phyloP scores from a whole-genome alignment of 371 early-diverging fungal genomes.

The Mortierella sp. region DNA sequence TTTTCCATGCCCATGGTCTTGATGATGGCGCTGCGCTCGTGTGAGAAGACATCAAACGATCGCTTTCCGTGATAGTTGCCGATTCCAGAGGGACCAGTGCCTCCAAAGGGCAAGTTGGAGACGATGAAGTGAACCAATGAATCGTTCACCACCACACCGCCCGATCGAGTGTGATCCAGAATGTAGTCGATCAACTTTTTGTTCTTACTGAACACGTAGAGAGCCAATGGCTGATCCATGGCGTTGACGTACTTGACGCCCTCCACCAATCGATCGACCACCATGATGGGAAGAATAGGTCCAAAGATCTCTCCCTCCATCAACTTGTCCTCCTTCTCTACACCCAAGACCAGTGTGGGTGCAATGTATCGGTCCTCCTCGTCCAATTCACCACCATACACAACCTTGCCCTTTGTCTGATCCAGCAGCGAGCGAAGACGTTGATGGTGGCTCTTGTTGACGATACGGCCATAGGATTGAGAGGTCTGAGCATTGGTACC shows the following conservation, averaged over 20 bases:
- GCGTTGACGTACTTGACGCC: constrained; percentile 72
- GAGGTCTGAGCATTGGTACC: constrained; percentile 61
- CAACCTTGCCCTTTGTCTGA: constrained; percentile 62
- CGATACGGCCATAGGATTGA: constrained; percentile 75
- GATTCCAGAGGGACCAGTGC: constrained; percentile 86
- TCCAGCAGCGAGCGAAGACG: constrained; percentile 70
- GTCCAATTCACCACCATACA: constrained; percentile 68
- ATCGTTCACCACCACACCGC: constrained; percentile 86
- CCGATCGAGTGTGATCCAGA: constrained; percentile 74
- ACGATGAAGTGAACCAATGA: constrained; percentile 70
- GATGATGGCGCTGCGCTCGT: constrained; percentile 67
- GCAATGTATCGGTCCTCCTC: constrained; percentile 69
- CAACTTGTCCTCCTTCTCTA: constrained; percentile 57
- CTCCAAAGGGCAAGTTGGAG: constrained; percentile 84
- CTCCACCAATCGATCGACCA: constrained; percentile 73
- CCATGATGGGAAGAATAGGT: constrained; percentile 87
- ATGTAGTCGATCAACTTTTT: constrained; percentile 35
- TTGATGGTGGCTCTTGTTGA: constrained; percentile 74
- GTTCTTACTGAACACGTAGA: constrained; percentile 70
- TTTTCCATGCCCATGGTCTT: constrained; percentile 61
- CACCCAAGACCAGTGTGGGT: constrained; percentile 71
- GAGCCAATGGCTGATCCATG: constrained; percentile 74
- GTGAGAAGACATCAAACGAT: constrained; percentile 82
- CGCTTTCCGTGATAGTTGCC: constrained; percentile 85
- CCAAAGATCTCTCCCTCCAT: constrained; percentile 87